Evolutionary conservation across 2,329 filamentous ascomycete genomes (phyloP).

Genomic region (Neofusicoccum ribis): DNA sequence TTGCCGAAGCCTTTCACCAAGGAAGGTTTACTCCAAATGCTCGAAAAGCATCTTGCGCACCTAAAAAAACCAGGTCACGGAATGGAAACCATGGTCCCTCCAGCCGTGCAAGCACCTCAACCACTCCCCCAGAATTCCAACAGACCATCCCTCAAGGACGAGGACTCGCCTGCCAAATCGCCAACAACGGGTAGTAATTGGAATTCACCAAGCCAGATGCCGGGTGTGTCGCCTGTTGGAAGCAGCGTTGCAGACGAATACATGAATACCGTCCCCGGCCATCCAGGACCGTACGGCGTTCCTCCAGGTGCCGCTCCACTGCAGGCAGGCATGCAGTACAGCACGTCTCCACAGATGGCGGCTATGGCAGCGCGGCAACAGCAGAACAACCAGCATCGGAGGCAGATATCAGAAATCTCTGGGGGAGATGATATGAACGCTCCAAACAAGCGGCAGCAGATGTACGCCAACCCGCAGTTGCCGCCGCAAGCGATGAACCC

Average conservation of each 20-base stretch:
- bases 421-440: slow-evolving; percentile 53
- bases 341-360: slow-evolving; percentile 39
- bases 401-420: slow-evolving; percentile 63
- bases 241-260: slow-evolving; percentile 50
- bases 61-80: slow-evolving; percentile 64
- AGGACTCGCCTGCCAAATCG: slow-evolving; percentile 63
- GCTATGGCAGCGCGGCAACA: slow-evolving; percentile 33
- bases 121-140: slow-evolving; percentile 41
- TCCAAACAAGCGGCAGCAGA: slow-evolving; percentile 59
- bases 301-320: slow-evolving; percentile 25
- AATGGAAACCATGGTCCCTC: slow-evolving; percentile 52
- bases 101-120: slow-evolving; percentile 43
- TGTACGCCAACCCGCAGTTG: slow-evolving; percentile 47
- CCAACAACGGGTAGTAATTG: slow-evolving; percentile 62
- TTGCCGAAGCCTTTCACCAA: slow-evolving; percentile 95
- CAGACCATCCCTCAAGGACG: slow-evolving; percentile 61
- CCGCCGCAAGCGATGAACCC: slow-evolving; percentile 49
- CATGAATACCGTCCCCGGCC: slow-evolving; percentile 45
- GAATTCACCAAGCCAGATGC: slow-evolving; percentile 62
- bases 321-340: slow-evolving; percentile 40
- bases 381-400: slow-evolving; percentile 45
- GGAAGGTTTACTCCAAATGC: slow-evolving; percentile 73
- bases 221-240: slow-evolving; percentile 58
- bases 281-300: slow-evolving; percentile 40
- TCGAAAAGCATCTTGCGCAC: slow-evolving; percentile 86